phyloP scores from a whole-genome alignment of 2,329 filamentous ascomycete genomes.

The Colletotrichum sansevieriae region DNA sequence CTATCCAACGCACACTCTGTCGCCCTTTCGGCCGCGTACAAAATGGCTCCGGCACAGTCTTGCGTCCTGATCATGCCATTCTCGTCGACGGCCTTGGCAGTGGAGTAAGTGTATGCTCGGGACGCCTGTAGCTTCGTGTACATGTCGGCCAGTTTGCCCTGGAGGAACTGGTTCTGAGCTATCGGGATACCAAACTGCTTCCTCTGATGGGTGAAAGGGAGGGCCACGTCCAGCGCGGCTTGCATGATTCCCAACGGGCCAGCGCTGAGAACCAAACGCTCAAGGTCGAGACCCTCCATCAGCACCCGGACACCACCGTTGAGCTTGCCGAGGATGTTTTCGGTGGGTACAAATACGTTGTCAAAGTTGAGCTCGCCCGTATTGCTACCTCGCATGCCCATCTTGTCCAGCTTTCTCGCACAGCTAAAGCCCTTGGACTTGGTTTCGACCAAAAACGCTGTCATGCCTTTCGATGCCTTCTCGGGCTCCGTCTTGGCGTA shows the following conservation, averaged over 20 bases:
- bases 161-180: conserved; percentile 91
- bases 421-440: conserved; percentile 82
- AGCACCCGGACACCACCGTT: conserved; percentile 90
- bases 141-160: conserved; percentile 96
- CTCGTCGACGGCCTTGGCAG: conserved; percentile 85
- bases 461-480: conserved; percentile 89
- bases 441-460: conserved; percentile 89
- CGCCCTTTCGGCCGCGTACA: conserved; percentile 92
- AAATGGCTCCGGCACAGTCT: conserved; percentile 93
- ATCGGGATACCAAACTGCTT: conserved; percentile 91
- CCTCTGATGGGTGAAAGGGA: conserved; percentile 90
- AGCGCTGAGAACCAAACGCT: conserved; percentile 90
- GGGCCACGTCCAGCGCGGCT: conserved; percentile 83
- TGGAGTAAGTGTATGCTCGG: conserved; percentile 87
- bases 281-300: conserved; percentile 96
- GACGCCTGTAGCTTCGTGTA: conserved; percentile 92
- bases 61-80: conserved; percentile 80
- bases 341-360: conserved; percentile 86
- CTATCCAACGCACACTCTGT: conserved; percentile 89
- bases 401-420: conserved; percentile 93
- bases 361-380: conserved; percentile 96
- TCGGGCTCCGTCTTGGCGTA: conserved; percentile 94
- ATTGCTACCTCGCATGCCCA: conserved; percentile 97
- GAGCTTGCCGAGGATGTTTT: conserved; percentile 83
- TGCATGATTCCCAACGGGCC: conserved; percentile 97